Evolutionary conservation across 345 rosid genomes (phyloP).

Genomic region (Tarenaya hassleriana): DNA sequence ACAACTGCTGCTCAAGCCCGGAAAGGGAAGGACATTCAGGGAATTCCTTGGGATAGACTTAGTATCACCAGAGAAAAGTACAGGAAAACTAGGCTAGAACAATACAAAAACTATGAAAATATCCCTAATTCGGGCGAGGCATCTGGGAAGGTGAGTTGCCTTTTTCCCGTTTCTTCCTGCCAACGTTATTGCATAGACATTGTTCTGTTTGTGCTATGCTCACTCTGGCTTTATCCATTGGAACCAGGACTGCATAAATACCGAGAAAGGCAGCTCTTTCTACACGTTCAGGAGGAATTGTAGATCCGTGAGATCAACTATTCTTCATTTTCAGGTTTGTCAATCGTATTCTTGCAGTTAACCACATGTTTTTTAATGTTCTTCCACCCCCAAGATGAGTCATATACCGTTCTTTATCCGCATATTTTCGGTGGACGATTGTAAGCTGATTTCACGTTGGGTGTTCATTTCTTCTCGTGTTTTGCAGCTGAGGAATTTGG

Average conservation of each 20-base stretch:
- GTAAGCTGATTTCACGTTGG: background rate
- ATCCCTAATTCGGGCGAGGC: slow-evolving; percentile 53
- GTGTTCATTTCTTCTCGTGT: slow-evolving; percentile 11
- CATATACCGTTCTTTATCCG: too few species aligned
- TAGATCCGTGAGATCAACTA: slow-evolving; percentile 54
- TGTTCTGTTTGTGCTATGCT: background rate
- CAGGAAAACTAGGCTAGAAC: slow-evolving; percentile 68
- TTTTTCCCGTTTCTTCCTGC: background rate
- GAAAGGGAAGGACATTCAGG: slow-evolving; percentile 89
- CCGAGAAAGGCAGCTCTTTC: slow-evolving; percentile 33
- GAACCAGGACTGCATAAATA: slow-evolving; percentile 33
- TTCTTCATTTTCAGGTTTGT: slow-evolving; percentile 60
- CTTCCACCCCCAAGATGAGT: too few species aligned
- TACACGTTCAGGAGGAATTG: slow-evolving; percentile 46
- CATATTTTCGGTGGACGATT: too few species aligned
- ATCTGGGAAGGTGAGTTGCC: slow-evolving; percentile 45
- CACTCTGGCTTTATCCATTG: background rate
- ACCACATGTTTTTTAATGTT: too few species aligned
- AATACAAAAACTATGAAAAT: slow-evolving; percentile 80
- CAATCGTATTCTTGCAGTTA: too few species aligned
- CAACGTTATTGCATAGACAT: too few species aligned
- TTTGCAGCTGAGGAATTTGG: slow-evolving; percentile 56
- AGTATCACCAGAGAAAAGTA: too few species aligned
- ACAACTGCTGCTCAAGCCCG: slow-evolving; percentile 66
- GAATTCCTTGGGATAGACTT: slow-evolving; percentile 81